Evolutionary conservation across 1,284 basidiomycete species (phyloP).

Genomic region (Ceraceosorus guamensis): DNA sequence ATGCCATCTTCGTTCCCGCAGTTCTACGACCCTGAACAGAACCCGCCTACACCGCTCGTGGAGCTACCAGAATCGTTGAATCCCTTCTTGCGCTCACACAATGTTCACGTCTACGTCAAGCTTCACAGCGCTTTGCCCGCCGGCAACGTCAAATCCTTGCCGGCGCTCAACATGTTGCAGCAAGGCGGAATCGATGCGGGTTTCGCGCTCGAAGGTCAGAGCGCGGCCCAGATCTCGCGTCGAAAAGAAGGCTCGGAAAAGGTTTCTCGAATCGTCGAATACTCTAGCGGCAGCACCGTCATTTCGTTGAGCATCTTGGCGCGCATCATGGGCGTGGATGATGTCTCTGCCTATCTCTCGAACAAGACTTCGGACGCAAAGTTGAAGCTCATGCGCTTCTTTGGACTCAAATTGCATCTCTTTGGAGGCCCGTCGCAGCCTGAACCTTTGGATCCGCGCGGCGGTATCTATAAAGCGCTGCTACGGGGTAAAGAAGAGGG

Average conservation of each 20-base stretch:
- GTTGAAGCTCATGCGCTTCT: conserved; percentile 24
- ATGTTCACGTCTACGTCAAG: conserved; percentile 28
- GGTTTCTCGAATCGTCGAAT: conserved; percentile 10
- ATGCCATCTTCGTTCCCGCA: no score
- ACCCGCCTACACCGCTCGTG: conserved; percentile 20
- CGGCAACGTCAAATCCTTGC: conserved; percentile 26
- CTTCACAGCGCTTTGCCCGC: conserved; percentile 25
- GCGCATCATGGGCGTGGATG: conserved; percentile 17
- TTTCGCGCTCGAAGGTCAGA: neutral
- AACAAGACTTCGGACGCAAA: conserved; percentile 29
- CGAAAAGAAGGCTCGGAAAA: neutral
- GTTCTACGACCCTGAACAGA: conserved; percentile 22
- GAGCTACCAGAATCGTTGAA: conserved; percentile 22
- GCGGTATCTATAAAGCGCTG: conserved; percentile 23
- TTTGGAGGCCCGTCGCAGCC: conserved; percentile 27
- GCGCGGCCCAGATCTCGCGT: neutral
- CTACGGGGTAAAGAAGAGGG: conserved; percentile 13
- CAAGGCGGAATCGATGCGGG: neutral
- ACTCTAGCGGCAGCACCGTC: conserved; percentile 25
- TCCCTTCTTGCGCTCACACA: conserved; percentile 16
- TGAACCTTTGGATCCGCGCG: conserved; percentile 17
- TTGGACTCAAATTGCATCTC: conserved; percentile 25
- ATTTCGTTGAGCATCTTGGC: conserved; percentile 27
- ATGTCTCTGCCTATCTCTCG: conserved; percentile 20
- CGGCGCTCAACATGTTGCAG: conserved; percentile 7